These are phyloP conservation scores for Microbotryum violaceum DNA, from an alignment of 1,284 basidiomycete genomes.

Conservation along the genomic window DNA sequence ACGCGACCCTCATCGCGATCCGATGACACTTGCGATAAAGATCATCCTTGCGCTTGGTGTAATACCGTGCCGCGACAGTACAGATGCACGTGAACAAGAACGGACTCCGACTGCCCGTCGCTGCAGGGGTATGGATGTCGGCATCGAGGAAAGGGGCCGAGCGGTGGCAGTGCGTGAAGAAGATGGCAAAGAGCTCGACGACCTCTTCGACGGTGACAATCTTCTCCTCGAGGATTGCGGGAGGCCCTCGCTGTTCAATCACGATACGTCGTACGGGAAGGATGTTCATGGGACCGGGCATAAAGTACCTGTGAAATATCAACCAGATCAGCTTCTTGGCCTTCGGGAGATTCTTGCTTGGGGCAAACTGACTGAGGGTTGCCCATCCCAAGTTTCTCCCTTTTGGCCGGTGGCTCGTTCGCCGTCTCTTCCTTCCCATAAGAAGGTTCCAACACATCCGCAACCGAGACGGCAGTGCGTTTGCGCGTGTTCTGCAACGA, in stretches of 20 bases:
- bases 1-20: conserved; percentile 83
- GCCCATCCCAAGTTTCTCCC: conserved; percentile 60
- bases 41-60: conserved; percentile 64
- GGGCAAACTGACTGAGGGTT: conserved; percentile 41
- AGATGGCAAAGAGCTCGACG: conserved; percentile 81
- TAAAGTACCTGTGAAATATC: not conserved
- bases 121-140: conserved; percentile 80
- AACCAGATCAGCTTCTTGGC: not conserved
- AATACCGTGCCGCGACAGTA: conserved; percentile 86
- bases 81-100: conserved; percentile 88
- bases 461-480: conserved; percentile 21
- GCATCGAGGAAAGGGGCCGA: conserved; percentile 61
- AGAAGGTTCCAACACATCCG: conserved; percentile 23
- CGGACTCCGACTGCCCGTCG: conserved; percentile 83
- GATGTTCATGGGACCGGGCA: conserved; percentile 42
- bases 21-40: conserved; percentile 72
- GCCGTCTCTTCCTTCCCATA: conserved; percentile 3
- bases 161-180: conserved; percentile 42
- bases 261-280: conserved; percentile 73
- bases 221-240: conserved; percentile 42
- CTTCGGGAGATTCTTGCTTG: not conserved
- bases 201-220: conserved; percentile 43
- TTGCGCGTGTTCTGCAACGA: conserved; percentile 70
- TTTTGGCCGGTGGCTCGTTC: conserved; percentile 13
- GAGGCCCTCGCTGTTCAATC: conserved; percentile 60